Base-by-base conservation (phyloP, 805 yeast species). In the Kluyveromyces aestuarii region DNA sequence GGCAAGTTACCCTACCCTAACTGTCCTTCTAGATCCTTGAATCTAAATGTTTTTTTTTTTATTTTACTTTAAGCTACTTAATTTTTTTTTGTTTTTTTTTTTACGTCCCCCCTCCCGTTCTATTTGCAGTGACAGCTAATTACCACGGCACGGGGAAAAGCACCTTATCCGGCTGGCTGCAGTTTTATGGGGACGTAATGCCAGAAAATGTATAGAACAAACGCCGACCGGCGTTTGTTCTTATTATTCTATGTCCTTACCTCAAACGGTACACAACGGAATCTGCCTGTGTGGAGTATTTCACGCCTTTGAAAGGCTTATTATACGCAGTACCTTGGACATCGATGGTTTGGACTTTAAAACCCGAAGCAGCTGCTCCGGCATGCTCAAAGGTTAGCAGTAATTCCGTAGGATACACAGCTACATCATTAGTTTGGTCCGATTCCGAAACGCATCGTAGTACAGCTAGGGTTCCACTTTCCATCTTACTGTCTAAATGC, bases 291-390 rank as follows among this genome's bases (percentile, higher is more conserved):
- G 96, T 81, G 10, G 77, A 69, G 61, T 90, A 90, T 60, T 89
- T 85, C 18, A 90, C 96, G 1, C 98, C 98, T 63, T 89, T 90
- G 71, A 80, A 90, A 0, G 96, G 96, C 58, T 81, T 83, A 9
- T 46, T 46, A 17, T 44, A 47, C 19, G 48, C 48, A 17, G 50
- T 80, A 53, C 78, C 72, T 8, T 72, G 56, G 16, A 87, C 75
- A 57, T 79, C 76, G 52, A 89, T 67, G 27, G 82, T 72, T 11
- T 78, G 82, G 2, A 89, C 84, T 55, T 77, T 79, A 40, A 85
- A 67, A 1, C 91, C 89, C 62, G 95, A 84, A 1, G 93, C 86
- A 2, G 87, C 72, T 8, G 76, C 71, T 0, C 96, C 96, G 53
- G 79, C 78, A 54, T 81, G 73, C 10, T 69, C 54, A 58, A 84